These are phyloP conservation scores for Sclerotinia nivalis DNA, from an alignment of 2,329 filamentous ascomycete species.

Conservation along the genomic window DNA sequence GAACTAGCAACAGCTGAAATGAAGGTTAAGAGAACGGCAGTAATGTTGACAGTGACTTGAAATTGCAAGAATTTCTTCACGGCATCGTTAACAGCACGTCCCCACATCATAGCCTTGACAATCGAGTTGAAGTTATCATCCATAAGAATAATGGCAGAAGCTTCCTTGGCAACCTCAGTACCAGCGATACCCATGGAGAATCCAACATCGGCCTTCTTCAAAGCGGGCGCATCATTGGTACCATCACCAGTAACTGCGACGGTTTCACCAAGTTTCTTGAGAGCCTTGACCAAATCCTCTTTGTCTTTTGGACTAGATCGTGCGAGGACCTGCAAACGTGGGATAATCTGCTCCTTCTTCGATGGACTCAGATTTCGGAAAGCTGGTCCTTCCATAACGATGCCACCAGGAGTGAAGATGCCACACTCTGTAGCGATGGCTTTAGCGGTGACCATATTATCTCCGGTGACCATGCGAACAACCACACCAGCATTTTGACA, in stretches of 20 bases:
- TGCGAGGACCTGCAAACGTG: constrained; percentile 66
- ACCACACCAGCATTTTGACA: constrained; percentile 69
- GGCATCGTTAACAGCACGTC: constrained; percentile 57
- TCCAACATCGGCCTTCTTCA: constrained; percentile 66
- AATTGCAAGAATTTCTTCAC: constrained; percentile 57
- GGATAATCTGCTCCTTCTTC: constrained; percentile 60
- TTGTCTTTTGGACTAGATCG: constrained; percentile 72
- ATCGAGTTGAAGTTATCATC: constrained; percentile 65
- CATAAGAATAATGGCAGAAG: constrained; percentile 62
- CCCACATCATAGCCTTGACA: constrained; percentile 63
- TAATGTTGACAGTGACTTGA: constrained; percentile 76
- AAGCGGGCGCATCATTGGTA: constrained; percentile 65
- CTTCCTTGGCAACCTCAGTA: constrained; percentile 64
- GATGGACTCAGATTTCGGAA: constrained; percentile 62
- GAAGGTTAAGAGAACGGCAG: constrained; percentile 75
- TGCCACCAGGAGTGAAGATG: constrained; percentile 53
- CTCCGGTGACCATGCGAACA: constrained; percentile 73
- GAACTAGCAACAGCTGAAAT: constrained; percentile 69
- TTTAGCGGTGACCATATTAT: constrained; percentile 70
- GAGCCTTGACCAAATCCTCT: constrained; percentile 61
- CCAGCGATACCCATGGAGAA: constrained; percentile 69
- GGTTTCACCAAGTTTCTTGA: constrained; percentile 65
- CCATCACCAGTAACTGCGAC: constrained; percentile 68
- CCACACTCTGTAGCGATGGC: constrained; percentile 75
- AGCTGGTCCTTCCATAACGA: constrained; percentile 68